Conservation (phyloP, 2,329 filamentous ascomycete species). For the Malbranchea cinnamomea region DNA sequence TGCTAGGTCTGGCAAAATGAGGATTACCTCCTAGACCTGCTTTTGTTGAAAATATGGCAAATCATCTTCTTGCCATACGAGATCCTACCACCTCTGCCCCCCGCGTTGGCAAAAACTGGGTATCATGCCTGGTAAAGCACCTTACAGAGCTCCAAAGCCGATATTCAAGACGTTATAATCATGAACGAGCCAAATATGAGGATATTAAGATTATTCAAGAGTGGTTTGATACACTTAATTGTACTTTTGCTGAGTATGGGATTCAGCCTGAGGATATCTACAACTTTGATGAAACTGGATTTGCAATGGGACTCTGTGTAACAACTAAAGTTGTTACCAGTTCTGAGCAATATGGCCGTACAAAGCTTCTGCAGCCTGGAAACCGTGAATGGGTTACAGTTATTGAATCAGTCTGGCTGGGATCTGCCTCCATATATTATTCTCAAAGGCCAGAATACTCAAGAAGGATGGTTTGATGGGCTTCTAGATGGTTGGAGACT, state of each 20-base stretch:
- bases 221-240: conserved; percentile 6
- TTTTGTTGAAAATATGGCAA: conserved; percentile 3
- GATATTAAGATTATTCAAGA: conserved; percentile 5
- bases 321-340: conserved; percentile 10
- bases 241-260: conserved; percentile 2
- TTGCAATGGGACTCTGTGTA: conserved; percentile 10
- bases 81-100: no score
- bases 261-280: conserved; percentile 10
- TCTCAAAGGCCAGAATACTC: no score
- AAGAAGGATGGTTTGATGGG: no score
- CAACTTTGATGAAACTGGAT: no score
- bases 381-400: no score
- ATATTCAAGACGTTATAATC: conserved; percentile 2
- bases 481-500: no score
- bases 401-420: conserved; percentile 5
- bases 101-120: no score
- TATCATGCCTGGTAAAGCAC: no score
- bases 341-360: conserved; percentile 7
- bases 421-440: neutral
- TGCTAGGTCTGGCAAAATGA: conserved; percentile 1
- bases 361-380: conserved; percentile 10
- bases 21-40: neutral
- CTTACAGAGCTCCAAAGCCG: no score
- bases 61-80: no score
- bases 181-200: conserved; percentile 5